These are phyloP conservation scores for Pseudophaeomoniella oleicola DNA, from an alignment of 2,329 filamentous ascomycete species.

Conservation along the genomic window DNA sequence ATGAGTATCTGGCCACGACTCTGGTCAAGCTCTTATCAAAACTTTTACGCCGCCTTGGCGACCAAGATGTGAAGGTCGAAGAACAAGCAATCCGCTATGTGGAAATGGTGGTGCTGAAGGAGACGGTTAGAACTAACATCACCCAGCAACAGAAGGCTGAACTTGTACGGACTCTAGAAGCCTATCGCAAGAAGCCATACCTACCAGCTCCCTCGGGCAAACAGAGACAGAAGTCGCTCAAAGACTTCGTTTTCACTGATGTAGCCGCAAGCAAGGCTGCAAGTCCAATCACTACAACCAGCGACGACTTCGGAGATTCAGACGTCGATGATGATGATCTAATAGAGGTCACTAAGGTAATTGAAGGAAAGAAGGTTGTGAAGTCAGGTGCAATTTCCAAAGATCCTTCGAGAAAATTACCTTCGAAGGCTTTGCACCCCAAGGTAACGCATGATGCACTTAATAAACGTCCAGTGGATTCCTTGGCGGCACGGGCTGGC, in stretches of 20 bases:
- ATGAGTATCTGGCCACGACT: constrained; percentile 69
- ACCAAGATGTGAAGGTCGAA: constrained; percentile 59
- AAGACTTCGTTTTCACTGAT: constrained; percentile 23
- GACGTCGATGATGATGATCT: constrained; percentile 25
- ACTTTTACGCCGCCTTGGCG: constrained; percentile 65
- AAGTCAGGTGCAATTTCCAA: constrained; percentile 9
- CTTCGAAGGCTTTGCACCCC: constrained; percentile 13
- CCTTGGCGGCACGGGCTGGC: neutral
- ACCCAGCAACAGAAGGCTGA: constrained; percentile 73
- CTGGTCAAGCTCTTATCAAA: constrained; percentile 74
- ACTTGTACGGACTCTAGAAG: constrained; percentile 49
- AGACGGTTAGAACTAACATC: constrained; percentile 61
- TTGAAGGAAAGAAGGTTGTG: constrained; percentile 17
- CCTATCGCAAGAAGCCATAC: constrained; percentile 29
- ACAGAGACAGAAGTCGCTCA: constrained; percentile 25
- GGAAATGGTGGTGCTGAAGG: constrained; percentile 36
- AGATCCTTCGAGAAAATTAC: constrained; percentile 11
- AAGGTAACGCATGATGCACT: too few relatives aligned
- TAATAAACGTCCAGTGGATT: constrained; percentile 13
- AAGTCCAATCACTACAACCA: constrained; percentile 6
- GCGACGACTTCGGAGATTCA: constrained; percentile 26
- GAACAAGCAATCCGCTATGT: constrained; percentile 49
- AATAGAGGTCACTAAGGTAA: constrained; percentile 24
- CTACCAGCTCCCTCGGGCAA: constrained; percentile 24
- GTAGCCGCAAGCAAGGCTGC: constrained; percentile 8